Evolutionary conservation across 1,139 yeast genomes (phyloP).

Genomic region (Yamadazyma diddensiae): DNA sequence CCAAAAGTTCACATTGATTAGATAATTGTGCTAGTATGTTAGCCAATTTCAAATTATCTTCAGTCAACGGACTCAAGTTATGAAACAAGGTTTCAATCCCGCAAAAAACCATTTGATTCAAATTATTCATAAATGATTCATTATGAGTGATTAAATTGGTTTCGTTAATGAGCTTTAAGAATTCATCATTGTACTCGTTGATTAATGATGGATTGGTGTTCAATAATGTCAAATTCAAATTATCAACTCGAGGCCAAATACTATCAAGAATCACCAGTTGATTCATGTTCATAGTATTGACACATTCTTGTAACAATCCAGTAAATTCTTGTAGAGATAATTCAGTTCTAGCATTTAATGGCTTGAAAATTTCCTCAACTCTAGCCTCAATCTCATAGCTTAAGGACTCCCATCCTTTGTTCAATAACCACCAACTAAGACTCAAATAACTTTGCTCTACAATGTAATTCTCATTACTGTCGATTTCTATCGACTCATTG

Average conservation of each 20-base stretch:
- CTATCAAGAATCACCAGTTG: slow-evolving; percentile 25
- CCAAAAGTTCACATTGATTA: slow-evolving; percentile 59
- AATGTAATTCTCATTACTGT: slow-evolving; percentile 34
- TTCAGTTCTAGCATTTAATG: slow-evolving; percentile 70
- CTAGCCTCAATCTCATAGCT: slow-evolving; percentile 52
- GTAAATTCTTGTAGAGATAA: slow-evolving; percentile 60
- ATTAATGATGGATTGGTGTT: slow-evolving; percentile 46
- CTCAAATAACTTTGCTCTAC: slow-evolving; percentile 84
- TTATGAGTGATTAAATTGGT: slow-evolving; percentile 35
- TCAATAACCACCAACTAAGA: slow-evolving; percentile 91
- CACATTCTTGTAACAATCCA: slow-evolving; percentile 17
- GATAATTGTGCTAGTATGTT: slow-evolving; percentile 65
- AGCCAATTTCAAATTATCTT: slow-evolving; percentile 55
- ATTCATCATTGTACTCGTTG: slow-evolving; percentile 37
- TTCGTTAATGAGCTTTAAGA: slow-evolving; percentile 45
- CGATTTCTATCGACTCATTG: slow-evolving; percentile 21
- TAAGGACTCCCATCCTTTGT: slow-evolving; percentile 74
- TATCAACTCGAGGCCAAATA: slow-evolving; percentile 42
- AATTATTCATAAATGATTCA: slow-evolving; percentile 31
- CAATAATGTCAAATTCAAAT: slow-evolving; percentile 41
- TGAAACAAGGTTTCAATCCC: slow-evolving; percentile 28
- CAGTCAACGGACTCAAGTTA: slow-evolving; percentile 20
- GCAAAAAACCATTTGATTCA: slow-evolving; percentile 25
- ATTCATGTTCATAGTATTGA: slow-evolving; percentile 18
- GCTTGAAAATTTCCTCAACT: slow-evolving; percentile 61